Base-by-base conservation (phyloP, 352 stramenopile genomes). In the Phytopythium ostracodes region DNA sequence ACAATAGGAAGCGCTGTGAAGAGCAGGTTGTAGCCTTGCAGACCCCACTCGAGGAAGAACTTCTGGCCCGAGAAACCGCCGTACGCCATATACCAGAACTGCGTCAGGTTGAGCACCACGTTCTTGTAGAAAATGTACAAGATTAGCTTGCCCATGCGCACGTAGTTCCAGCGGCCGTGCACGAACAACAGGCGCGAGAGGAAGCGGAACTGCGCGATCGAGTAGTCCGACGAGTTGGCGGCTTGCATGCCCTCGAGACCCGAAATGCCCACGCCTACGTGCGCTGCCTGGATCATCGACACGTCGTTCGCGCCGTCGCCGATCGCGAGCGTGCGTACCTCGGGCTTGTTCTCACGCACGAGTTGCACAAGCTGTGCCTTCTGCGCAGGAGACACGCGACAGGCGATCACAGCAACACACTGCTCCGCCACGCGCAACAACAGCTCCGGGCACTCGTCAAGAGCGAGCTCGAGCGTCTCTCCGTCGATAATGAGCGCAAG, bases 61-160 rank as follows among this genome's bases (percentile, higher is more conserved):
- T 96, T 96, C 58, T 96, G 87, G 0, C 88, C 84, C 18, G 87
- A 94, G 62, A 91, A 96, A 43, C 85, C 84, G 57, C 81, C 92
- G 71, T 90, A 97, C 63, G 96, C 89, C 79, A 96, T 95, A 76
- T 96, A 98, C 81, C 84, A 97, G 74, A 97, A 98, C 65, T 98
- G 89, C 38, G 92, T 96, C 69, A 98, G 74, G 66, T 96, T 97
- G 68, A 98, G 84, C 69, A 98, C 95, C 40, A 98, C 88, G 67
- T 98, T 98, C 73, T 98, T 98, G 89, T 98, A 98, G 68, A 98
- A 98, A 46, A 92, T 96, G 73, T 98, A 97, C 44, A 97, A 60
- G 46, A 98, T 95, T 8, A 97, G 71, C 66, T 96, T 97, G 51
- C 86, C 89, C 72, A 98, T 96, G 44, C 96, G 88, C 15, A 96